Base-by-base conservation (phyloP, 2,329 filamentous ascomycete species). In the Sporothrix curviconia region DNA sequence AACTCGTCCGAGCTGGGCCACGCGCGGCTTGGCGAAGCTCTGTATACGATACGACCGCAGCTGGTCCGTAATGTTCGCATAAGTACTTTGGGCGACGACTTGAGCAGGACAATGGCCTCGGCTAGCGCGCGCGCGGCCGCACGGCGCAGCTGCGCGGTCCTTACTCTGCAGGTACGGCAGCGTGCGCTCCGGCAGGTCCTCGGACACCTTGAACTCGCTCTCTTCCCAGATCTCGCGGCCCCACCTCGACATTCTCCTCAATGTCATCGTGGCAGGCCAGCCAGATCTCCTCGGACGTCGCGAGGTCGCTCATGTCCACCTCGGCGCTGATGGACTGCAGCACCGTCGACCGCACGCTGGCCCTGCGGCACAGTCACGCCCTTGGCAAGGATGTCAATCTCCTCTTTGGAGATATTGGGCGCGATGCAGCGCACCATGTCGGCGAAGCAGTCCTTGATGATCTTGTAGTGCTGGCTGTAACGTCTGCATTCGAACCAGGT, bases 381-480 rank as follows among this genome's bases (percentile, higher is more conserved):
- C 60, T 83, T 81, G 11, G 91, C 81, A n/a, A 97, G 79, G 15
- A 89, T 82, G 11, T 77, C 73, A 57, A 94, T 85, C 72, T 99
- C 95, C 1, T 80, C 72, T 3, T 78, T 70, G 57, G 71, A 85
- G 63, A 96, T 91, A 65, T 90, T 96, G 2, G 88, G 84, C 3
- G 92, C 87, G 53, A 97, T 80, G 62, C 87, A 92, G 59, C 91
- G 85, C 66, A 89, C 90, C 63, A 95, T 81, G 69, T 97, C 90
- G 55, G 87, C 80, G 62, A 99, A 82, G 66, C 90, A 95, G 71
- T 99, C 94, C 70, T 92, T 96, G 72, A 96, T 84, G 58, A 92
- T 77, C 72, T 96, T 96, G 76, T 96, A 96, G 71, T 99, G 94
- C 67, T 95, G 91, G 44, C 85, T 87, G 70, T 95, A 96, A n/a